Evolutionary conservation across 768 basidiomycete genomes (phyloP).

Genomic region (Kwoniella dejecticola): DNA sequence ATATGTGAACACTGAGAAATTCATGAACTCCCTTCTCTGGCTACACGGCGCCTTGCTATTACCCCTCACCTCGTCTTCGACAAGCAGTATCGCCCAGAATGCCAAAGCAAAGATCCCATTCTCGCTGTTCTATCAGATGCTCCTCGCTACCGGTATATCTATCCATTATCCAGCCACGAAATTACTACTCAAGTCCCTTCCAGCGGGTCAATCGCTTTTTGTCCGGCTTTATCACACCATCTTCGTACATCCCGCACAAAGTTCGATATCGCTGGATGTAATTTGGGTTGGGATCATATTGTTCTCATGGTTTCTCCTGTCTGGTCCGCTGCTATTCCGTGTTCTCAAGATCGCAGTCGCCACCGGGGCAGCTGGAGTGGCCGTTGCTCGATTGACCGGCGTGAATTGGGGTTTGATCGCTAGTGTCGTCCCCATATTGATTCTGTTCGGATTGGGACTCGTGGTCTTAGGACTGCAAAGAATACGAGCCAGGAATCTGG

Average conservation of each 20-base stretch:
- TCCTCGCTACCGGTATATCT: conserved; percentile 52
- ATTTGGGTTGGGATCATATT: conserved; percentile 58
- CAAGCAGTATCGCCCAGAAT: conserved; percentile 7
- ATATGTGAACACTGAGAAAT: conserved; percentile 57
- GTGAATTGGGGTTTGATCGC: conserved; percentile 43
- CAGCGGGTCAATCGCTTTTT: conserved; percentile 9
- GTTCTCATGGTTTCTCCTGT: conserved; percentile 34
- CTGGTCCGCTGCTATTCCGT: conserved; percentile 9
- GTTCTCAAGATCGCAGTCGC: conserved; percentile 20
- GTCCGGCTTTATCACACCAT: conserved; percentile 22
- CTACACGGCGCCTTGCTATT: conserved; percentile 66
- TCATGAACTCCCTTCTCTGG: conserved; percentile 64
- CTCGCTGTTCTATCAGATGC: conserved; percentile 57
- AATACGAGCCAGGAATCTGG: conserved; percentile 33
- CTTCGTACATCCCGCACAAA: conserved; percentile 64
- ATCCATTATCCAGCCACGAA: conserved; percentile 56
- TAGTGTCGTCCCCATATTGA: conserved; percentile 42
- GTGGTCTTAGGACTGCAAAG: conserved; percentile 18
- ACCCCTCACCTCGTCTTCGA: conserved; percentile 58
- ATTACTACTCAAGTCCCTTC: conserved; percentile 42
- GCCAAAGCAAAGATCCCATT: conserved; percentile 26
- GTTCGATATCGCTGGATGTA: conserved; percentile 68
- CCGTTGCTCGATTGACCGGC: conserved; percentile 22
- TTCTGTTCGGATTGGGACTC: conserved; percentile 32
- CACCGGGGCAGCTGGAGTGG: conserved; percentile 6